Evolutionary conservation across 2,329 filamentous ascomycete genomes (phyloP).

Genomic region (Clonostachys rhizophaga): DNA sequence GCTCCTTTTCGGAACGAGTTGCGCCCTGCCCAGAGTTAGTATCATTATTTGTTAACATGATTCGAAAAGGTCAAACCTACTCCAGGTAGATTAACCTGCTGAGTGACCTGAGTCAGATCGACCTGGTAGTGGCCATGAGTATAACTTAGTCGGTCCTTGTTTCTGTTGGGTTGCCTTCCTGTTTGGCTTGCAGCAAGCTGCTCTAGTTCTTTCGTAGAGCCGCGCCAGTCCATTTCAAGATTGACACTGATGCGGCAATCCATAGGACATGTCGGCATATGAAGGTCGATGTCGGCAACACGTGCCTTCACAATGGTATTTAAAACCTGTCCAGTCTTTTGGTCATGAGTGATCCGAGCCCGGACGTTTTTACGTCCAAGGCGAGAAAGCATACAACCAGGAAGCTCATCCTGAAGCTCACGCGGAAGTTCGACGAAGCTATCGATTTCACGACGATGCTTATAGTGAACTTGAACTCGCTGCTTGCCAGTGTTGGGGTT

Average conservation of each 20-base stretch:
- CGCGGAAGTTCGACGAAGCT: conserved; percentile 74
- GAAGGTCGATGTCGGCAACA: conserved; percentile 83
- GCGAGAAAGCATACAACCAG: conserved; percentile 57
- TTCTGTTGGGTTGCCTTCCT: conserved; percentile 54
- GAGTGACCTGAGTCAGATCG: conserved; percentile 86
- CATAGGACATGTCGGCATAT: conserved; percentile 70
- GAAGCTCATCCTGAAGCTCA: conserved; percentile 54
- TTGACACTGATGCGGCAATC: conserved; percentile 95
- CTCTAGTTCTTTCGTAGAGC: conserved; percentile 55
- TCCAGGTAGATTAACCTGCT: conserved; percentile 24
- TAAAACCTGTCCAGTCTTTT: conserved; percentile 63
- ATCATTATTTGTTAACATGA: background rate
- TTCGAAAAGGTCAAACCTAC: conserved; percentile 22
- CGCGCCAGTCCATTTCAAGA: conserved; percentile 84
- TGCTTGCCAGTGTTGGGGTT: conserved; percentile 33
- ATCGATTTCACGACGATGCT: conserved; percentile 78
- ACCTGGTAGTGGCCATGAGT: conserved; percentile 83
- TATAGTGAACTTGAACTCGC: conserved; percentile 68
- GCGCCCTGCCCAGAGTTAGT: conserved; percentile 22
- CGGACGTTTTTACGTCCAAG: conserved; percentile 35
- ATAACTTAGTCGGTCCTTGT: conserved; percentile 91
- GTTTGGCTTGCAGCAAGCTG: conserved; percentile 24
- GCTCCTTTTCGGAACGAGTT: conserved; percentile 54
- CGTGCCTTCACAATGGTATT: conserved; percentile 88
- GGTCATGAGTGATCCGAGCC: conserved; percentile 68